Conservation (phyloP, 2,329 filamentous ascomycete genomes). For the Knufia petricola region DNA sequence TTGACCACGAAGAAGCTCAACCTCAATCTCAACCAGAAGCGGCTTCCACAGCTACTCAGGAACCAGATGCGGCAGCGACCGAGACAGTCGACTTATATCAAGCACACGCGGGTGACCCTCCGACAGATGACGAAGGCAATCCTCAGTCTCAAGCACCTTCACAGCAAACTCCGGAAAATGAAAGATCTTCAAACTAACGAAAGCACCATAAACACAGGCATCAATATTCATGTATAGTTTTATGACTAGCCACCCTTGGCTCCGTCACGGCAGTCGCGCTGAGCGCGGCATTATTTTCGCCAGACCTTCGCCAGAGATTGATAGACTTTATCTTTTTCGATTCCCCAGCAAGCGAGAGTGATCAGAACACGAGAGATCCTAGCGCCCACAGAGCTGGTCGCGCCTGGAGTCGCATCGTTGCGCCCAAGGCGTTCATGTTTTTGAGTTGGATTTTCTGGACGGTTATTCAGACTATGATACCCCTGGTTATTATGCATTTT, state of each 20-base stretch:
- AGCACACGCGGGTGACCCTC: neutral
- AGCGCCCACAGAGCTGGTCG: conserved; percentile 78
- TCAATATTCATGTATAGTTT: conserved; percentile 30
- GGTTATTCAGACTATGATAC: conserved; percentile 24
- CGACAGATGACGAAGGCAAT: neutral
- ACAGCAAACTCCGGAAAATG: neutral
- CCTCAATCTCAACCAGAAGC: neutral
- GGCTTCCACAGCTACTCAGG: neutral
- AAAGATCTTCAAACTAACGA: conserved; percentile 18
- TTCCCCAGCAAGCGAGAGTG: conserved; percentile 77
- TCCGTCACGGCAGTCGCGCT: neutral
- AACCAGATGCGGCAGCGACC: conserved; percentile 1
- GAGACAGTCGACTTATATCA: neutral
- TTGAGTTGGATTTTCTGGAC: conserved; percentile 40
- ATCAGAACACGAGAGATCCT: conserved; percentile 93
- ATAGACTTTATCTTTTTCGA: conserved; percentile 96
- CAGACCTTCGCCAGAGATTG: conserved; percentile 44
- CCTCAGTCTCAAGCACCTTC: conserved; percentile 3
- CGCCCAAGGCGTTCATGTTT: conserved; percentile 50
- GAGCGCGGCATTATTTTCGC: neutral
- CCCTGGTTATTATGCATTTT: conserved; percentile 11
- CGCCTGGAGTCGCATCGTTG: conserved; percentile 66
- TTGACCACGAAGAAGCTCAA: conserved; percentile 1
- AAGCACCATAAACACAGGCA: conserved; percentile 20
- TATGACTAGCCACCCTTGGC: conserved; percentile 33